Percentiles rank a stretch among this genome's conserved stretches.
These are phyloP conservation scores for Sarocladium strictum DNA, from an alignment of 2,329 filamentous ascomycete genomes.

Conservation along the genomic window DNA sequence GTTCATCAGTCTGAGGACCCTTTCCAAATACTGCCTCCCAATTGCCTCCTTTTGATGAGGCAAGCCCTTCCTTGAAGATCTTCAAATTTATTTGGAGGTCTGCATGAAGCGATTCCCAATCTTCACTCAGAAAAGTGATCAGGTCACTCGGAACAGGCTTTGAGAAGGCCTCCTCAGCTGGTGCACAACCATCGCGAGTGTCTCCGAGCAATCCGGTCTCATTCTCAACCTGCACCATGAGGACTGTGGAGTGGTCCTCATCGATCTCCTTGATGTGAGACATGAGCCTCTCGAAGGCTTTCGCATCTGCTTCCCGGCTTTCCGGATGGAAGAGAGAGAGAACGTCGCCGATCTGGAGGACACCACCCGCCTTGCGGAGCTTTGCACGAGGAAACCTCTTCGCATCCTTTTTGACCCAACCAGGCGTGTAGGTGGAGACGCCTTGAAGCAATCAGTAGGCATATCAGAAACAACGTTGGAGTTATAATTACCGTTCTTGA, in stretches of 20 bases:
- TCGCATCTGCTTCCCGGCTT: slow-evolving; percentile 23
- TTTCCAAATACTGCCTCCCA: slow-evolving; percentile 29
- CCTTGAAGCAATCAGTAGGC: not conserved
- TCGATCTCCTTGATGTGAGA: slow-evolving; percentile 35
- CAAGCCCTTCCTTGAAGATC: slow-evolving; percentile 14
- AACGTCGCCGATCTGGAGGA: slow-evolving; percentile 25
- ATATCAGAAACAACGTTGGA: too few species aligned
- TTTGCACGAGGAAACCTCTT: slow-evolving; percentile 29
- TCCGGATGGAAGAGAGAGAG: slow-evolving; percentile 24
- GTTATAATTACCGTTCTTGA: slow-evolving; percentile 28
- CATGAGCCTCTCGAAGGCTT: slow-evolving; percentile 26
- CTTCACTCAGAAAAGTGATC: slow-evolving; percentile 18
- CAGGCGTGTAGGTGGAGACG: slow-evolving; percentile 26
- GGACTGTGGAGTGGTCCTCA: slow-evolving; percentile 37
- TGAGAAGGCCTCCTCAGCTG: slow-evolving; percentile 35
- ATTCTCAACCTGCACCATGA: slow-evolving; percentile 55
- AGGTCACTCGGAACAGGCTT: slow-evolving; percentile 23
- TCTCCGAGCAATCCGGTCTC: slow-evolving; percentile 47
- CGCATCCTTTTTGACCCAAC: slow-evolving; percentile 28
- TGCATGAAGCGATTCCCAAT: not conserved
- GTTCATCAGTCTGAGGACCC: slow-evolving; percentile 23
- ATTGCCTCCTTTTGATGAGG: not conserved
- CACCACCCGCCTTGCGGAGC: slow-evolving; percentile 24
- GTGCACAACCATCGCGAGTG: slow-evolving; percentile 38
- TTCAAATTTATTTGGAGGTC: slow-evolving; percentile 24